Conservation (phyloP, 345 rosid species). For the Erodium maritimum region DNA sequence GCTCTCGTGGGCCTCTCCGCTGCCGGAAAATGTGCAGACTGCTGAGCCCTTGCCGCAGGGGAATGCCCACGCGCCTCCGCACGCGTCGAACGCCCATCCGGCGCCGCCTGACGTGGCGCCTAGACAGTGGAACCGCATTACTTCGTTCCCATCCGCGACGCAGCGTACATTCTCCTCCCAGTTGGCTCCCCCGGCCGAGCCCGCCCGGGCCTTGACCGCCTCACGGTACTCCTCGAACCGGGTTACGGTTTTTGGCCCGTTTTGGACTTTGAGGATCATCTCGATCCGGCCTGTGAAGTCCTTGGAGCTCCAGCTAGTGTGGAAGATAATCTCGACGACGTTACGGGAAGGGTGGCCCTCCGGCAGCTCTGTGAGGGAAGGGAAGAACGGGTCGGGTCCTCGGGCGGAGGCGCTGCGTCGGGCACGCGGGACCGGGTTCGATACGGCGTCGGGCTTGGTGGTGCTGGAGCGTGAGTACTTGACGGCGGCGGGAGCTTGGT, state of each 20-base stretch:
- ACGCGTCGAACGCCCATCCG: slow-evolving; percentile 9
- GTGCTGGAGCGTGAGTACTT: slow-evolving; percentile 14
- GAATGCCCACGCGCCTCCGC: slow-evolving; percentile 46
- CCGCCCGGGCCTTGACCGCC: slow-evolving; percentile 45
- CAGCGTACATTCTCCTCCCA: slow-evolving; percentile 75
- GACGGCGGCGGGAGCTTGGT: slow-evolving; percentile 2
- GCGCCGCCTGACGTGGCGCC: slow-evolving; percentile 50
- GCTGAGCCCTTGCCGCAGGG: slow-evolving; percentile 51
- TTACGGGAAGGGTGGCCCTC: slow-evolving; percentile 86
- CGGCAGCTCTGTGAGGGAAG: slow-evolving; percentile 62
- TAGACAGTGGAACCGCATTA: slow-evolving; percentile 78
- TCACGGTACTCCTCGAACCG: slow-evolving; percentile 94
- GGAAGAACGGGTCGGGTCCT: slow-evolving; percentile 38
- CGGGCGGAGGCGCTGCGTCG: slow-evolving; percentile 22
- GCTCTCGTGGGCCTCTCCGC: slow-evolving; percentile 68
- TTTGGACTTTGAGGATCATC: slow-evolving; percentile 82
- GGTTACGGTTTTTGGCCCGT: slow-evolving; percentile 49
- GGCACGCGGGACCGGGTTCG: slow-evolving; percentile 15
- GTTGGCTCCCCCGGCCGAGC: slow-evolving; percentile 20
- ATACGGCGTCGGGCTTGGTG: slow-evolving; percentile 14
- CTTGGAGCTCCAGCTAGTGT: slow-evolving; percentile 86
- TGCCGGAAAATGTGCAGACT: slow-evolving; percentile 62
- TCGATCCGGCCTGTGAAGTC: slow-evolving; percentile 70
- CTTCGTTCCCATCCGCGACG: slow-evolving; percentile 89
- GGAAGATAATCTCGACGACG: slow-evolving; percentile 90